Percentiles rank a stretch among this genome's conserved stretches.
Conservation (phyloP, 108 stramenopile species). For the Discostella pseudostelligera region DNA sequence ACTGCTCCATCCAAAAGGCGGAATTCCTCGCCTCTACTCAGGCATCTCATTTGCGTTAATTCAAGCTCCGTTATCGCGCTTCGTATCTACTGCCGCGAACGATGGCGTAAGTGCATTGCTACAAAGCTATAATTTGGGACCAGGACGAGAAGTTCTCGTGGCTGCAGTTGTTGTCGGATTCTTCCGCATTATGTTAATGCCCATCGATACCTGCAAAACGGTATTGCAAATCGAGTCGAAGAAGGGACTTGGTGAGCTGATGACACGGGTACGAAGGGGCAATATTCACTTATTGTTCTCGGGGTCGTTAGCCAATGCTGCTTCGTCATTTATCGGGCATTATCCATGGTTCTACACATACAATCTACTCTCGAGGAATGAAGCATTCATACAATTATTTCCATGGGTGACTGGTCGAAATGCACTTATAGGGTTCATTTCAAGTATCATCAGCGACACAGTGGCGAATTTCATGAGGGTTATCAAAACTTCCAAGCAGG, state of each 20-base stretch:
- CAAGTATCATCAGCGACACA: conserved; percentile 75
- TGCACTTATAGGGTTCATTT: conserved; percentile 73
- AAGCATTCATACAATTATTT: conserved; percentile 37
- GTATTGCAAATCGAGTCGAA: conserved; percentile 90
- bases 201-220: conserved; percentile 95
- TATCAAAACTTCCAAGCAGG: conserved; percentile 87
- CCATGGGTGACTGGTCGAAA: conserved; percentile 53
- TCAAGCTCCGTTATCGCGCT: conserved; percentile 88
- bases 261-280: conserved; percentile 64
- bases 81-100: conserved; percentile 91
- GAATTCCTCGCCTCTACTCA: conserved; percentile 89
- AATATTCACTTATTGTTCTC: conserved; percentile 71
- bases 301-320: conserved; percentile 66
- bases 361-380: conserved; percentile 56
- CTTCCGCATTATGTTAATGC: conserved; percentile 68
- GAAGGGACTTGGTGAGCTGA: conserved; percentile 64
- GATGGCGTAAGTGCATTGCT: conserved; percentile 80
- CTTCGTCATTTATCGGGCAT: conserved; percentile 62
- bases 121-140: conserved; percentile 65
- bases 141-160: conserved; percentile 72
- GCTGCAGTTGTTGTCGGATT: conserved; percentile 79
- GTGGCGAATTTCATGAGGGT: conserved; percentile 81
- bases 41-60: conserved; percentile 90
- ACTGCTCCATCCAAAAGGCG: conserved; percentile 70
- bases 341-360: conserved; percentile 89